These are phyloP conservation scores for Yamadazyma friedrichii DNA, from an alignment of 1,139 yeast species.

Conservation along the genomic window DNA sequence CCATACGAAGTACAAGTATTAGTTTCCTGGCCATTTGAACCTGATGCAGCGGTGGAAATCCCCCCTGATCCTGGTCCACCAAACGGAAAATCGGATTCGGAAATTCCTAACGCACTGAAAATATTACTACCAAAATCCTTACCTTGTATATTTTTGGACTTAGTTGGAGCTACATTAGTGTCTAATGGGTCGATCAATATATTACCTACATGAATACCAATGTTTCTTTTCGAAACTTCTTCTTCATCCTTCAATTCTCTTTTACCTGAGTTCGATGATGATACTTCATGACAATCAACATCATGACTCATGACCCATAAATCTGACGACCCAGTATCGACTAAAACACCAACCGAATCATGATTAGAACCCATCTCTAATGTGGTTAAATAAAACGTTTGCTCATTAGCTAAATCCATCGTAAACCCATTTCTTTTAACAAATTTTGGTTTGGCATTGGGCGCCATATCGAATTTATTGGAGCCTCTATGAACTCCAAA, in stretches of 20 bases:
- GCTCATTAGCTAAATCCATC: slow-evolving; percentile 41
- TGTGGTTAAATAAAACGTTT: slow-evolving; percentile 49
- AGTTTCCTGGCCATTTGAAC: slow-evolving; percentile 8
- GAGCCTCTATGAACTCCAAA: slow-evolving; percentile 29
- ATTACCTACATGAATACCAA: slow-evolving; percentile 12
- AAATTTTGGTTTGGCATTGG: slow-evolving; percentile 16
- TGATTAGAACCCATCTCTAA: slow-evolving; percentile 35
- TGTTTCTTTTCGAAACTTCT: slow-evolving; percentile 3
- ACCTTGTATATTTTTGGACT: slow-evolving; percentile 8
- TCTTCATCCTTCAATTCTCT: slow-evolving; percentile 3
- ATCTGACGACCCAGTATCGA: slow-evolving; percentile 50
- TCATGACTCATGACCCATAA: slow-evolving; percentile 44
- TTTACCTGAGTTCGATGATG: slow-evolving; percentile 1
- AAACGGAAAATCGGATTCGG: slow-evolving; percentile 7
- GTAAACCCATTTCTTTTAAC: slow-evolving; percentile 34
- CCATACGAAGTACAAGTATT: slow-evolving; percentile 39
- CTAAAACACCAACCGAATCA: slow-evolving; percentile 31
- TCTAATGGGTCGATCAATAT: slow-evolving; percentile 1
- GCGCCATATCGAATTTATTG: slow-evolving; percentile 17
- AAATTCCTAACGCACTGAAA: slow-evolving; percentile 13
- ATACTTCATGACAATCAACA: slow-evolving; percentile 21
- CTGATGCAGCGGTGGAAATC: slow-evolving; percentile 5
- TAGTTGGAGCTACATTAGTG: slow-evolving; percentile 4
- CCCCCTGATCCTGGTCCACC: slow-evolving; percentile 5
- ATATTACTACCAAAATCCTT: slow-evolving; percentile 10